Percentiles rank a stretch among this genome's conserved stretches.
Evolutionary conservation across 176 grass and related monocot genomes (phyloP).

Genomic region (Panicum miliaceum): DNA sequence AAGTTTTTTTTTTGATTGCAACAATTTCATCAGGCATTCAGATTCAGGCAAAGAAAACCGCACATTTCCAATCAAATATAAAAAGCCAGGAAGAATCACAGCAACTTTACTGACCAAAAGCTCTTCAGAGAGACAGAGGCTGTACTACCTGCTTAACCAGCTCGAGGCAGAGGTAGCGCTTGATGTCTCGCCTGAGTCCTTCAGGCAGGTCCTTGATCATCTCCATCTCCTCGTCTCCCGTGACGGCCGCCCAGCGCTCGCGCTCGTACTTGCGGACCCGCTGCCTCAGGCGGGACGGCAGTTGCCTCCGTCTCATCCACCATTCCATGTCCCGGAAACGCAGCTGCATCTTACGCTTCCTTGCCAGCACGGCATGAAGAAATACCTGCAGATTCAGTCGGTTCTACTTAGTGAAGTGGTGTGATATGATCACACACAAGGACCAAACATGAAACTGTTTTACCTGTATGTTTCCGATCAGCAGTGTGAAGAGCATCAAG

Average conservation of each 20-base stretch:
- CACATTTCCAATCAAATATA: not conserved
- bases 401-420: not conserved
- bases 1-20: not conserved
- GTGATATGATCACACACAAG: not conserved
- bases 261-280: constrained; percentile 82
- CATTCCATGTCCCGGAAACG: constrained; percentile 93
- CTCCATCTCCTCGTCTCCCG: constrained; percentile 95
- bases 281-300: constrained; percentile 80
- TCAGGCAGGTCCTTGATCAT: constrained; percentile 88
- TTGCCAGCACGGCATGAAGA: constrained; percentile 85
- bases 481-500: constrained; percentile 95
- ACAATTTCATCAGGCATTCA: not conserved
- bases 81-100: too few relatives aligned
- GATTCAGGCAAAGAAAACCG: not conserved
- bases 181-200: constrained; percentile 85
- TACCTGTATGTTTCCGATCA: constrained; percentile 99
- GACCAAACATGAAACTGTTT: not conserved
- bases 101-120: not conserved
- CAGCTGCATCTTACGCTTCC: constrained; percentile 92
- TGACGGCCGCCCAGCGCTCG: constrained; percentile 79
- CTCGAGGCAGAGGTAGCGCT: constrained; percentile 89
- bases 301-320: constrained; percentile 96
- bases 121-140: not conserved
- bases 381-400: constrained; percentile 62
- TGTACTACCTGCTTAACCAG: constrained; percentile 69